These are phyloP conservation scores for Cyberlindnera mississippiensis DNA, from an alignment of 805 yeast species.

Conservation along the genomic window DNA sequence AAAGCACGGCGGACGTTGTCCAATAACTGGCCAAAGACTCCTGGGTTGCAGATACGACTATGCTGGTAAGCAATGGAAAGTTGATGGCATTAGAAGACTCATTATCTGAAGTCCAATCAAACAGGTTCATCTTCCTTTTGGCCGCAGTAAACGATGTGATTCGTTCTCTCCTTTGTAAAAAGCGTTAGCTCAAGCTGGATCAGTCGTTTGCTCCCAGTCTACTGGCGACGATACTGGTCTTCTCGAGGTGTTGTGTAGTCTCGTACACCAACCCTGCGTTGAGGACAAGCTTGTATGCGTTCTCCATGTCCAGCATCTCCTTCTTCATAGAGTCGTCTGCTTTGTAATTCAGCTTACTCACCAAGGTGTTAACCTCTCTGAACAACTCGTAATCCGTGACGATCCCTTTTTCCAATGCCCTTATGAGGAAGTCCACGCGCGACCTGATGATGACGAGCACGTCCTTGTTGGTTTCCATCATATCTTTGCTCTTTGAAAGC, in stretches of 20 bases:
- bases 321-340: slow-evolving; percentile 16
- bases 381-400: slow-evolving; percentile 7
- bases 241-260: slow-evolving; percentile 11
- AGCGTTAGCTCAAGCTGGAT: too few species aligned
- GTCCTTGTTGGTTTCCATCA: slow-evolving; percentile 9
- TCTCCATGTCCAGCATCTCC: slow-evolving; percentile 20
- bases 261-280: slow-evolving; percentile 18
- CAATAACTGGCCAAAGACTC: slow-evolving; percentile 69
- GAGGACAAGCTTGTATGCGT: slow-evolving; percentile 20
- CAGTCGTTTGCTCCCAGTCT: too few species aligned
- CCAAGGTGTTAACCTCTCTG: slow-evolving; percentile 19
- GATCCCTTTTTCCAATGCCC: background rate
- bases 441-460: slow-evolving; percentile 8
- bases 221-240: too few species aligned
- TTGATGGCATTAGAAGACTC: slow-evolving; percentile 73
- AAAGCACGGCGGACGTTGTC: slow-evolving; percentile 68
- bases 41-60: slow-evolving; percentile 66
- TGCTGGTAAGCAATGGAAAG: slow-evolving; percentile 59
- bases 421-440: slow-evolving; percentile 3
- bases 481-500: slow-evolving; percentile 10
- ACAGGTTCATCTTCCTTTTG: too few species aligned
- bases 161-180: too few species aligned
- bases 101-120: too few species aligned
- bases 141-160: too few species aligned
- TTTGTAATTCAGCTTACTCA: slow-evolving; percentile 22